Base-by-base conservation (phyloP, 2,329 filamentous ascomycete genomes). In the Harringtonia lauricola region DNA sequence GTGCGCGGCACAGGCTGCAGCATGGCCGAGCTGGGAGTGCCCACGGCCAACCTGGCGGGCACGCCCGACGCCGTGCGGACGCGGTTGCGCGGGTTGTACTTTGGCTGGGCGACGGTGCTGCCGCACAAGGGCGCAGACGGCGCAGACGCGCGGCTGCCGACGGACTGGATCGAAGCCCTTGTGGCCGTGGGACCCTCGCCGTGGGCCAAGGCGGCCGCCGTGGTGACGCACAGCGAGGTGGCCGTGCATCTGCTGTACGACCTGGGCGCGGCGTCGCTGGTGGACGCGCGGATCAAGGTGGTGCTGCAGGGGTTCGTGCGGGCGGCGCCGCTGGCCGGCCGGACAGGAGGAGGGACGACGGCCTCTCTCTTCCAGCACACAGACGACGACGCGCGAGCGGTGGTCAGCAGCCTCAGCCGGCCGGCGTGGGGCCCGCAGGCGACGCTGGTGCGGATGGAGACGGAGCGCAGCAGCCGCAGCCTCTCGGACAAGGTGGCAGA, bases 291-390 rank as follows among this genome's bases (percentile, higher is more conserved):
- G 36, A 43, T 84, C 2, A 67, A 73, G 24, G 55, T 82, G 6
- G 57, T 78, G 2, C 54, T 82, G 4, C 76, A 84, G 73, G 79
- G 74, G 0, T 79, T 73, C 30, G 54, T 84, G 2, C 72, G 72
- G 24, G 59, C 64, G 0, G 54, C 63, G 12, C 48, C 52, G 43
- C 45, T 41, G 4, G 46, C 46, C 14, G 43, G n/a, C n/a, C n/a
- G n/a, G n/a, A n/a, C n/a, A n/a, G n/a, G n/a, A n/a, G n/a, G n/a
- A n/a, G n/a, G 14, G 19, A 22, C 30, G 21, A 30, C 17, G 39
- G 6, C n/a, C 14, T 30, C 31, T 1, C 21, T 8, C 8, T 26
- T 17, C 19, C 4, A 26, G 8, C 51, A 61, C 9, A 57, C 65
- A 26, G 56, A 55, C 0, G 55, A 56, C 13, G 71, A 76, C 39